Base-by-base conservation (phyloP, 2,329 filamentous ascomycete species). In the Epichloe festucae region DNA sequence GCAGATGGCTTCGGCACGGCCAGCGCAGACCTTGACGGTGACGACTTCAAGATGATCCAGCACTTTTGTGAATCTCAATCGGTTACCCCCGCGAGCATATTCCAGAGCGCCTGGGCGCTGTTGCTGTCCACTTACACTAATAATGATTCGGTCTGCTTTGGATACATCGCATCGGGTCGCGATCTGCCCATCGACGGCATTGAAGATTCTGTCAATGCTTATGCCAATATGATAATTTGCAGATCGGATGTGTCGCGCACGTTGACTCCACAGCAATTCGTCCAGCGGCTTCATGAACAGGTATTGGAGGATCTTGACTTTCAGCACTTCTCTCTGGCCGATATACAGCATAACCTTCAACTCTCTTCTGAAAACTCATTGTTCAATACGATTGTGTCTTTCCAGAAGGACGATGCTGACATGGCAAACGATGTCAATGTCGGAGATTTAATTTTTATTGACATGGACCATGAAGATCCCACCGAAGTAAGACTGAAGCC, bases 261-360 rank as follows among this genome's bases (percentile, higher is more conserved):
- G 63, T 77, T 4, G 59, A 64, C 53, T 55, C 73, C 62, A 55
- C 49, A 66, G 43, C 50, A 65, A 1, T 61, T 77, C 12, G 52
- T 49, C 8, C 41, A 42, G 44, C 15, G 11, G 59, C 1, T 75
- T 1, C 74, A 77, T 41, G 62, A 63, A 11, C 69, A 76, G 51
- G 72, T 73, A 12, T 66, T 74, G 12, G 19, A 61, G 65, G 43
- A 70, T 70, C 42, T 65, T 78, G 53, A 63, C 68, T 1, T 69
- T 55, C 75, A 78, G 53, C 70, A 66, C 52, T 74, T 72, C 55
- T 76, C 75, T 2, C 62, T 75, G 17, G 71, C 72, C 3, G 68
- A 70, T 44, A 71, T 75, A 14, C 72, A 74, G 52, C 63, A 63
- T 40, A 59, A 60, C 11, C 50, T 67, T 4, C 55, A 1, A 47